phyloP scores from a whole-genome alignment of 306 rosid genomes.

The Vigna reflexopilosa region DNA sequence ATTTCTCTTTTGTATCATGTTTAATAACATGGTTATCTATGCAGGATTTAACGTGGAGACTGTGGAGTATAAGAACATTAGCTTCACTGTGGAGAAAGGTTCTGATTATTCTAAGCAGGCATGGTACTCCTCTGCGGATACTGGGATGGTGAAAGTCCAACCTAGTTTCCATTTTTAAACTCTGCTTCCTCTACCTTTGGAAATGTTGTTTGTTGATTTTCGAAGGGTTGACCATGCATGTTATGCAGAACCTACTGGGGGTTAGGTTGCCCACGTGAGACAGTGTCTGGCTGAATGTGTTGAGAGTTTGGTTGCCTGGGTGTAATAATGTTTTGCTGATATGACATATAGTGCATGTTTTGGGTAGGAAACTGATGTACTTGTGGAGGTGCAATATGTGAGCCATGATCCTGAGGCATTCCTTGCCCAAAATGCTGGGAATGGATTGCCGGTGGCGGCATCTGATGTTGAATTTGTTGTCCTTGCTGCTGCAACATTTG shows the following conservation, averaged over 20 bases:
- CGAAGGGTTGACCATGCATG: slow-evolving; percentile 62
- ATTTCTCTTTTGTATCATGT: slow-evolving; percentile 1
- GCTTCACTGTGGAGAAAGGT: slow-evolving; percentile 62
- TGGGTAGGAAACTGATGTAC: slow-evolving; percentile 68
- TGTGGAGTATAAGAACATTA: slow-evolving; percentile 64
- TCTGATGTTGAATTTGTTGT: slow-evolving; percentile 72
- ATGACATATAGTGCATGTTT: slow-evolving; percentile 72
- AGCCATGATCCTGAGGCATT: slow-evolving; percentile 60
- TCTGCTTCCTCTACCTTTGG: slow-evolving; percentile 69
- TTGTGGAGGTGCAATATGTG: slow-evolving; percentile 67
- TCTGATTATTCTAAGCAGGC: slow-evolving; percentile 64
- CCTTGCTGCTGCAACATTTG: slow-evolving; percentile 56
- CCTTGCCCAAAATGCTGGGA: slow-evolving; percentile 72
- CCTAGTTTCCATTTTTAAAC: slow-evolving; percentile 70
- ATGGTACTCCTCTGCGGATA: slow-evolving; percentile 67
- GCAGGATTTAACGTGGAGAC: slow-evolving; percentile 68
- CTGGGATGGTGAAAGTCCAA: slow-evolving; percentile 76
- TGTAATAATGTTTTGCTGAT: slow-evolving; percentile 65
- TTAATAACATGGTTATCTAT: background rate
- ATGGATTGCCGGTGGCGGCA: slow-evolving; percentile 55
- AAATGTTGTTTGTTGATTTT: slow-evolving; percentile 59
- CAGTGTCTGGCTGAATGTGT: slow-evolving; percentile 62
- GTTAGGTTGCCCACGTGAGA: slow-evolving; percentile 66
- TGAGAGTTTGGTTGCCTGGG: slow-evolving; percentile 68
- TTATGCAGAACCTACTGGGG: slow-evolving; percentile 65